phyloP scores from a whole-genome alignment of 169 alveolate genomes.

The Plasmodium falciparum region DNA sequence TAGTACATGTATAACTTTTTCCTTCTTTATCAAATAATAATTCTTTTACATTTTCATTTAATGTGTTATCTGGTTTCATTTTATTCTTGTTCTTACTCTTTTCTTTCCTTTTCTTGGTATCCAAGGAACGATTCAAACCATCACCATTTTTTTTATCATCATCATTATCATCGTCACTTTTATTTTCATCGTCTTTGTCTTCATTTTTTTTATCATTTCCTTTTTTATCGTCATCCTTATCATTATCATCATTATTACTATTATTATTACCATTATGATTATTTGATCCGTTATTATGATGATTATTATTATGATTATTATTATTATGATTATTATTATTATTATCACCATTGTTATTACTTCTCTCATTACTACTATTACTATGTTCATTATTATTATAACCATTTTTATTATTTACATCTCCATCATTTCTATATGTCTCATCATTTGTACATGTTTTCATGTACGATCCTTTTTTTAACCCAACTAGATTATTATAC shows the following conservation, averaged over 20 bases:
- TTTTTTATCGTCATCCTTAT: not conserved
- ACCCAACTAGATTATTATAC: too few relatives aligned
- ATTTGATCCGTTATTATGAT: not conserved
- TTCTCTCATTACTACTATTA: not conserved
- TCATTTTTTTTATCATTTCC: slow-evolving; percentile 9
- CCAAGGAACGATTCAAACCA: not conserved
- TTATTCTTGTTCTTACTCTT: slow-evolving; percentile 16
- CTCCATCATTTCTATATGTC: not conserved
- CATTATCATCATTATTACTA: not conserved
- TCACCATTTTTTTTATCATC: slow-evolving; percentile 15
- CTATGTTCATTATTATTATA: not conserved
- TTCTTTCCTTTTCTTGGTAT: not conserved
- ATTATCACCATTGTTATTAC: not conserved
- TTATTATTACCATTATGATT: not conserved
- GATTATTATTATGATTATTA: not conserved
- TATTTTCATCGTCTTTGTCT: not conserved
- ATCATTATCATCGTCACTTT: not conserved
- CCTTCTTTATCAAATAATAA: slow-evolving; percentile 8
- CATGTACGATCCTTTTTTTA: not conserved
- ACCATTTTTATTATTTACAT: not conserved
- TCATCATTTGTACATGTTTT: slow-evolving; percentile 10
- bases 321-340: not conserved
- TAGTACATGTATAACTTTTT: slow-evolving; percentile 11
- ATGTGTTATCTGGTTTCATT: slow-evolving; percentile 9
- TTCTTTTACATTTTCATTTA: slow-evolving; percentile 4